phyloP scores from a whole-genome alignment of 768 basidiomycete genomes.

The Clitopilus hobsonii region DNA sequence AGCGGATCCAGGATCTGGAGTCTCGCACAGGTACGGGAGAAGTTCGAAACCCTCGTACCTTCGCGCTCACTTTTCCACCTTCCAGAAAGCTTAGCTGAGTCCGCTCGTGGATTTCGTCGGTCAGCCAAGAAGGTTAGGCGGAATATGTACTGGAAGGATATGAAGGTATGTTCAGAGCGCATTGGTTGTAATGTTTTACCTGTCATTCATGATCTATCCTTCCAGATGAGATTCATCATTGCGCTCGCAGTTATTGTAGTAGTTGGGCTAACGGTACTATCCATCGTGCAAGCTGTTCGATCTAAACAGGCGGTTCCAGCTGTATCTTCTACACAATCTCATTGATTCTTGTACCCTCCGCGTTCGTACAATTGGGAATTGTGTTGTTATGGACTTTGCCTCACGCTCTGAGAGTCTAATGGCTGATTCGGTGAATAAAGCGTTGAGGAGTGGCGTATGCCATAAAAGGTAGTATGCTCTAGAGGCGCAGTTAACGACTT shows the following conservation, averaged over 20 bases:
- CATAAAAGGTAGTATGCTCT: no score
- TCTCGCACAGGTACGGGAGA: slow-evolving; percentile 89
- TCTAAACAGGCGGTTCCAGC: neutral
- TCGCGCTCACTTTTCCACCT: slow-evolving; percentile 1
- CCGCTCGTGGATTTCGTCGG: slow-evolving; percentile 93
- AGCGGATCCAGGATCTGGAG: slow-evolving; percentile 84
- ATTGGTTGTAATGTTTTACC: no score
- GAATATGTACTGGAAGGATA: slow-evolving; percentile 86
- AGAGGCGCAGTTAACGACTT: neutral
- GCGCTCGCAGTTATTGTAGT: slow-evolving; percentile 82
- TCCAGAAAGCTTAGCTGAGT: slow-evolving; percentile 88
- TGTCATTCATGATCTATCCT: no score
- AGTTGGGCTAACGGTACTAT: slow-evolving; percentile 89
- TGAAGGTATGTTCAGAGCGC: slow-evolving; percentile 60
- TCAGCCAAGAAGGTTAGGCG: slow-evolving; percentile 96
- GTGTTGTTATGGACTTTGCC: no score
- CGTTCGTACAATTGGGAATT: no score
- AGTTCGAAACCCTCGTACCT: neutral
- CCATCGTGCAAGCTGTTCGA: slow-evolving; percentile 70
- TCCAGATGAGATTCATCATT: slow-evolving; percentile 95
- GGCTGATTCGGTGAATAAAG: no score
- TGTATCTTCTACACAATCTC: neutral
- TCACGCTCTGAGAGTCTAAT: no score
- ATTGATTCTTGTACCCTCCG: no score
- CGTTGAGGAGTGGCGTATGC: no score